Evolutionary conservation across 1,284 basidiomycete genomes (phyloP).

Genomic region (Malassezia nana): DNA sequence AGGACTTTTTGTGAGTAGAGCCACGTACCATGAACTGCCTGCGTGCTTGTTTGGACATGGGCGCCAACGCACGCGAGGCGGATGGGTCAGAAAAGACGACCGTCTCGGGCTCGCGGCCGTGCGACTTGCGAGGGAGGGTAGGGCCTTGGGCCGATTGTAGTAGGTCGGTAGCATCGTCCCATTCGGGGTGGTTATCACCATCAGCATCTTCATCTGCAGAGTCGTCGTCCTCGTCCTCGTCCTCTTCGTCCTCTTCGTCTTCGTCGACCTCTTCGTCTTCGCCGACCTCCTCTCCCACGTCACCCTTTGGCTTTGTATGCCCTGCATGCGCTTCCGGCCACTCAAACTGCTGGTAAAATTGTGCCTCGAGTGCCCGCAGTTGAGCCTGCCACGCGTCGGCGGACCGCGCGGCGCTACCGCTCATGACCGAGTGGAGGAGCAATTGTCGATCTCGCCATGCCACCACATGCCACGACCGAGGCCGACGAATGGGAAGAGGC

Average conservation of each 20-base stretch:
- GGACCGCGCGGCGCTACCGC: neutral
- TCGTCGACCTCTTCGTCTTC: neutral
- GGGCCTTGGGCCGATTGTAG: neutral
- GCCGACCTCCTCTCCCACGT: neutral
- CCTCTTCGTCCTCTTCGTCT: neutral
- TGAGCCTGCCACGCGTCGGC: constrained; percentile 6
- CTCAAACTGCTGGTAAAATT: constrained; percentile 16
- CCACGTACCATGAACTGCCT: constrained; percentile 17
- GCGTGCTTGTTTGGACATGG: neutral
- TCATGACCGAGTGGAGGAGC: neutral
- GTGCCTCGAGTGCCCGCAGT: constrained; percentile 11
- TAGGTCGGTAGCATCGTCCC: constrained; percentile 10
- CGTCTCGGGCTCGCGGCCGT: constrained; percentile 12
- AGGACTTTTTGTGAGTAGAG: constrained; percentile 14
- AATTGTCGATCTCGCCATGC: neutral
- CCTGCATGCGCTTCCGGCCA: neutral
- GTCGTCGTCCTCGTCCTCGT: neutral
- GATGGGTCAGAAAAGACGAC: constrained; percentile 11
- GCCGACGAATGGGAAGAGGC: constrained; percentile 7
- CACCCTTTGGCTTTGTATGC: neutral
- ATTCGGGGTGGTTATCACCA: neutral
- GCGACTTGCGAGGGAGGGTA: neutral
- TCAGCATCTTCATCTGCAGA: neutral
- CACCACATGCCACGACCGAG: neutral
- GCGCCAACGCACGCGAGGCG: neutral